phyloP scores from a whole-genome alignment of 1,284 basidiomycete species.

The Melampsora larici-populina region DNA sequence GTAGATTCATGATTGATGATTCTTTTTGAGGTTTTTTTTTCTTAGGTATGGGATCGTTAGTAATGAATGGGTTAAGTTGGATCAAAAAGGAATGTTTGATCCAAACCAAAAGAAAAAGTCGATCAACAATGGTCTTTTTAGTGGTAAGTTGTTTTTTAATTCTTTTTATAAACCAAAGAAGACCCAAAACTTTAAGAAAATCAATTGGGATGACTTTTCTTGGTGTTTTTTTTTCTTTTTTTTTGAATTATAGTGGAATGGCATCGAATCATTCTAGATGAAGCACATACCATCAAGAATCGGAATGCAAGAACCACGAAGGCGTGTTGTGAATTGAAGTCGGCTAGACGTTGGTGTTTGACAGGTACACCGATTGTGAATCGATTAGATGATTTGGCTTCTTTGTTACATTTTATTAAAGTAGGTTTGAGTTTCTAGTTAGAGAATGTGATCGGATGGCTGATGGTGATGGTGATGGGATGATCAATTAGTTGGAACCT shows the following conservation, averaged over 20 bases:
- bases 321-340: conserved; percentile 78
- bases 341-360: conserved; percentile 81
- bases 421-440: neutral
- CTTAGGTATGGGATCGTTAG: conserved; percentile 28
- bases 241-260: conserved; percentile 45
- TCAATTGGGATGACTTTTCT: too few relatives aligned
- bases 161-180: too few relatives aligned
- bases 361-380: conserved; percentile 97
- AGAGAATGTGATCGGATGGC: too few relatives aligned
- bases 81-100: neutral
- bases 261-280: conserved; percentile 61
- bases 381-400: conserved; percentile 54
- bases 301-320: conserved; percentile 83
- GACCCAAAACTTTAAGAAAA: too few relatives aligned
- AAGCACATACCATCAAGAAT: conserved; percentile 94
- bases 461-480: too few relatives aligned
- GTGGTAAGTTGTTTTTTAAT: neutral
- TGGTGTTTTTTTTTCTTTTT: neutral
- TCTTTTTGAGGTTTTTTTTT: neutral
- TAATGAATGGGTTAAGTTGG: conserved; percentile 28
- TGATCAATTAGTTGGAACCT: conserved; percentile 17
- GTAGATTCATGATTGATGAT: neutral
- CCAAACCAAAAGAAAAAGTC: neutral
- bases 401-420: conserved; percentile 21
- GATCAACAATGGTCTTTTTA: neutral